These are phyloP conservation scores for Escallonia rubra DNA, from an alignment of 129 eudicot genomes.

Conservation along the genomic window DNA sequence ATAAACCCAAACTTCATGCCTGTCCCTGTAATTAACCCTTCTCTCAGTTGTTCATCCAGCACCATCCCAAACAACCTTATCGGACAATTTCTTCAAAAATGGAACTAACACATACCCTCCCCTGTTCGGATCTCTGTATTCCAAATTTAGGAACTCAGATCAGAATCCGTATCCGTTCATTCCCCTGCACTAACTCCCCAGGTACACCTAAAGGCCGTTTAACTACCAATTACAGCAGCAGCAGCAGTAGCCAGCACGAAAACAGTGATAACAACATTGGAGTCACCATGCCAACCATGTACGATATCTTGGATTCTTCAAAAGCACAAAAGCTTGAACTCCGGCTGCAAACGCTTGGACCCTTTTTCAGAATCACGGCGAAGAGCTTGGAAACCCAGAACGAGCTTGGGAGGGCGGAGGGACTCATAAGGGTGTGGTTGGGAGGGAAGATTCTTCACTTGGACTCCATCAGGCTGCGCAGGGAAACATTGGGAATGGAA, in stretches of 20 bases:
- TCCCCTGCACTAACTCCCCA: slow-evolving; percentile 3
- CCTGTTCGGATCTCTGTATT: slow-evolving; percentile 5
- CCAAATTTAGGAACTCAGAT: slow-evolving; percentile 9
- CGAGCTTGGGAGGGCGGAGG: slow-evolving; percentile 77
- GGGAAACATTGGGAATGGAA: slow-evolving; percentile 76
- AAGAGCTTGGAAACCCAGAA: slow-evolving; percentile 40
- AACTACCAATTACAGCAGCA: not conserved
- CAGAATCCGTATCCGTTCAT: slow-evolving; percentile 6
- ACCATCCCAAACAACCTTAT: too few species aligned
- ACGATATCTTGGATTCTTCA: slow-evolving; percentile 53
- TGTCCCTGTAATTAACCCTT: too few species aligned
- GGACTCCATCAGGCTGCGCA: slow-evolving; percentile 69
- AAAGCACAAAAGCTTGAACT: slow-evolving; percentile 65
- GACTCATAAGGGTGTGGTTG: slow-evolving; percentile 65
- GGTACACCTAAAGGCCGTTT: not conserved
- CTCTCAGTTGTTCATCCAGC: too few species aligned
- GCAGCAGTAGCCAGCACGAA: not conserved
- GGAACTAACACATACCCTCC: slow-evolving; percentile 14
- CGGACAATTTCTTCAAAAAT: not conserved
- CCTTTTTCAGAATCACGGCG: slow-evolving; percentile 79
- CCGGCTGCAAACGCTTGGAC: slow-evolving; percentile 56
- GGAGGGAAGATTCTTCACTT: slow-evolving; percentile 75
- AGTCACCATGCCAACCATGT: slow-evolving; percentile 50
- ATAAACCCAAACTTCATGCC: too few species aligned
- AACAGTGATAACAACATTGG: not conserved